Percentiles rank a stretch among this genome's conserved stretches.
Conservation (phyloP, 2,329 filamentous ascomycete species). For the Colletotrichum graminicola region DNA sequence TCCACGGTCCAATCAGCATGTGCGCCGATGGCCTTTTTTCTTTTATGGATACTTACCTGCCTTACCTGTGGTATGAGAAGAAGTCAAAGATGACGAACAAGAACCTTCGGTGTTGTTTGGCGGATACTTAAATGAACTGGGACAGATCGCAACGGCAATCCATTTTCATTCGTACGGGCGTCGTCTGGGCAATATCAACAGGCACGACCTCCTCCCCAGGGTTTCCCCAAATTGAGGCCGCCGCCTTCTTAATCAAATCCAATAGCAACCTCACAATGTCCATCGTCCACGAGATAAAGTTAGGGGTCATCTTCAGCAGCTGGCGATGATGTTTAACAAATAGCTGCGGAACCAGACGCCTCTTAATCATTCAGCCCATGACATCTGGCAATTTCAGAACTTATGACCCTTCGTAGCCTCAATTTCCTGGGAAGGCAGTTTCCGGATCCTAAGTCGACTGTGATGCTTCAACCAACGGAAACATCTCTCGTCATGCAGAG, state of each 20-base stretch:
- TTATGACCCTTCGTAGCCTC: not conserved
- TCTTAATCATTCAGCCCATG: not conserved
- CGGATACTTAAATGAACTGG: not conserved
- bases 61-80: no score
- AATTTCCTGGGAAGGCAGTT: not conserved
- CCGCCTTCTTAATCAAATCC: not conserved
- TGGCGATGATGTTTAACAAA: not conserved
- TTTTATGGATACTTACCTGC: no score
- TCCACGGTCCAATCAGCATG: slow-evolving; percentile 14
- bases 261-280: not conserved
- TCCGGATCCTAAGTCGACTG: not conserved
- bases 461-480: slow-evolving; percentile 26
- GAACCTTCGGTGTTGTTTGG: not conserved
- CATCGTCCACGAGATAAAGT: not conserved
- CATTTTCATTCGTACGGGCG: not conserved
- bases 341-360: not conserved
- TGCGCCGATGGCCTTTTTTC: not conserved
- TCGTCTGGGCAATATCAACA: no score
- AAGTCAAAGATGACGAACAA: not conserved
- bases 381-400: not conserved
- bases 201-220: no score
- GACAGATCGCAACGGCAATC: not conserved
- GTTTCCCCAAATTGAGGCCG: not conserved
- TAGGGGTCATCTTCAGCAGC: not conserved
- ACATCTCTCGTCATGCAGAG: not conserved